Evolutionary conservation across 768 basidiomycete species (phyloP), one percentile per base, ranked within the genome.

Genomic region (Mycena alexandri): DNA sequence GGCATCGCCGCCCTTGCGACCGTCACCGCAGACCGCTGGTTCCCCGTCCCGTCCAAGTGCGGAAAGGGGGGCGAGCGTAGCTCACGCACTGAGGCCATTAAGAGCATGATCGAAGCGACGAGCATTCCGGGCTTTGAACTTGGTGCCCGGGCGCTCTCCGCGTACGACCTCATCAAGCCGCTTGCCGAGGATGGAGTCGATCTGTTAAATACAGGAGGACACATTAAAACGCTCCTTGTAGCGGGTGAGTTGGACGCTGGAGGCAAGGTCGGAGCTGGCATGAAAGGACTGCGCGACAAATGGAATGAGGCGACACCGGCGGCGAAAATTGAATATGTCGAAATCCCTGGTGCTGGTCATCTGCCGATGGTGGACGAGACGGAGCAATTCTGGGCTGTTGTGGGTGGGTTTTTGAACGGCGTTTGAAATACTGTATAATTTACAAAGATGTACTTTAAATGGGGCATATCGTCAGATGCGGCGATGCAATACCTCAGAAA

Each of bases 311-410:
- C 70, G 21, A 69, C 72, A 38, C 62, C 52, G 48, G 72, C 50
- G 5, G 70, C 68, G 9, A 63, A 72, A 19, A 73, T 83, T 16
- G 71, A 76, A 33, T 82, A 78, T 65, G 75, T 72, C 21, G 77
- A 76, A 41, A 78, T 87, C 10, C 76, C 74, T 19, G 73, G 73
- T 9, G 76, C 83, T 0, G 86, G 86, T 0, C 85, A 87, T 77
- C 71, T 87, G 9, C 86, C 86, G 0, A 86, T 87, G 85, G 75
- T 87, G 7, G 86, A 87, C 71, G 78, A 79, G 56, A 82, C 85
- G 3, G 80, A 82, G 68, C 61, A 61, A 22, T 87, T 83, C 63
- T 82, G 78, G 73, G 73, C 76, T 14, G 73, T 75, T 38, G 71
- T 85, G n/a, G 71, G 65, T 16, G 47, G 50, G n/a, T 81, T 81